These are phyloP conservation scores for Rhododendron kiyosumense DNA, from an alignment of 148 eudicot genomes.

Conservation along the genomic window DNA sequence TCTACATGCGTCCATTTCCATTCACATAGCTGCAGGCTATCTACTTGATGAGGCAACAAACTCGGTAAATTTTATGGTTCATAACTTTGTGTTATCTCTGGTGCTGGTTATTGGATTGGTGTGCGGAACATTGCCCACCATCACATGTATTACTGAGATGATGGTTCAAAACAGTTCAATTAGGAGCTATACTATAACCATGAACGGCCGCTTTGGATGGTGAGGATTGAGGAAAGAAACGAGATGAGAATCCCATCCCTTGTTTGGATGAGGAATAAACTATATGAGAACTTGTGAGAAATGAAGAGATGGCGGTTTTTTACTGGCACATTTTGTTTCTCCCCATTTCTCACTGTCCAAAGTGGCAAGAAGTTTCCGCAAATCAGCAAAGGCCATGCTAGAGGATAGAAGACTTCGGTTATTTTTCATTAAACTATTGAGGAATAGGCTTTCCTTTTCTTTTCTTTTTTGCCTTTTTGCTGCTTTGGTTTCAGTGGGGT, in stretches of 20 bases:
- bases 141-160: neutral
- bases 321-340: neutral
- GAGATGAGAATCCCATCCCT: neutral
- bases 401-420: neutral
- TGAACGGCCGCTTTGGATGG: neutral
- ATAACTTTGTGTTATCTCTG: neutral
- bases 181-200: neutral
- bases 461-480: neutral
- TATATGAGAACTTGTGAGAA: neutral
- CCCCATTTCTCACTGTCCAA: neutral
- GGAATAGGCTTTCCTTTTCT: neutral
- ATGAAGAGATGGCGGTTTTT: neutral
- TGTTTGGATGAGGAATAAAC: neutral
- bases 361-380: neutral
- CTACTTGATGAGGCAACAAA: constrained; percentile 65
- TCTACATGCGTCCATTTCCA: constrained; percentile 78
- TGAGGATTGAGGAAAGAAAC: neutral
- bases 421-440: neutral
- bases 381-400: neutral
- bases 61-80: constrained; percentile 28
- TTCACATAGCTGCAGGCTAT: constrained; percentile 77
- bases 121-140: neutral
- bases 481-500: constrained; percentile 64
- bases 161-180: neutral
- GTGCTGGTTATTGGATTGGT: neutral